Percentiles rank a stretch among this genome's conserved stretches.
These are phyloP conservation scores for Cryphonectria carpinicola DNA, from an alignment of 2,329 filamentous ascomycete genomes.

Conservation along the genomic window DNA sequence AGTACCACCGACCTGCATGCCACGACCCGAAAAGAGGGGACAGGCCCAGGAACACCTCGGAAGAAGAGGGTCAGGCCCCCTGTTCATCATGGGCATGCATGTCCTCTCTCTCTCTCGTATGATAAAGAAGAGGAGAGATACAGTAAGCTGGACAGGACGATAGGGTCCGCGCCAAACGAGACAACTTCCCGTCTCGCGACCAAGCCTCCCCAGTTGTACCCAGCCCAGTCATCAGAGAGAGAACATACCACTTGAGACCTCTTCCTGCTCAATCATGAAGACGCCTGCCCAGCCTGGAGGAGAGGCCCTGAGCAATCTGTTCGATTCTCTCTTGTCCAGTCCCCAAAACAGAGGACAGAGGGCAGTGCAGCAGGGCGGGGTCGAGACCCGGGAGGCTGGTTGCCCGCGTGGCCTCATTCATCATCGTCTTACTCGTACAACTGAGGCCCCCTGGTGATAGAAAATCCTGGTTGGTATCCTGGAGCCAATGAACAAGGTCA, in stretches of 20 bases:
- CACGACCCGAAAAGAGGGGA: slow-evolving; percentile 19
- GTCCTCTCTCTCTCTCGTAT: slow-evolving; percentile 3
- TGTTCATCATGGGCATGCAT: slow-evolving; percentile 9
- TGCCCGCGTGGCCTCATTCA: neutral
- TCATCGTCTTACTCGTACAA: neutral
- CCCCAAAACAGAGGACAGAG: neutral
- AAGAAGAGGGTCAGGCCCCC: slow-evolving; percentile 8
- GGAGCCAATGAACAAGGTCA: slow-evolving; percentile 24
- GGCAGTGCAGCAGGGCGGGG: slow-evolving; percentile 10
- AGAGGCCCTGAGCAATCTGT: neutral
- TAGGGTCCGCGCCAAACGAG: slow-evolving; percentile 26
- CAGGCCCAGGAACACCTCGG: slow-evolving; percentile 11
- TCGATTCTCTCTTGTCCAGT: neutral
- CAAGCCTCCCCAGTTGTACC: slow-evolving; percentile 9
- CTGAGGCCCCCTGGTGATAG: neutral
- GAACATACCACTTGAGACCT: slow-evolving; percentile 18
- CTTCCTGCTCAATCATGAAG: neutral
- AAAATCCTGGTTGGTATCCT: neutral
- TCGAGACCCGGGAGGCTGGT: neutral
- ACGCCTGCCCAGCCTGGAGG: slow-evolving; percentile 13
- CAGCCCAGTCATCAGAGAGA: slow-evolving; percentile 16
- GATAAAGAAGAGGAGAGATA: slow-evolving; percentile 16
- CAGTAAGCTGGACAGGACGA: neutral
- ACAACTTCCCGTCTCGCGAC: slow-evolving; percentile 24
- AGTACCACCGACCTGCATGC: slow-evolving; percentile 16